Conservation (phyloP, 495 filamentous ascomycete genomes). For the Tuber borchii region DNA sequence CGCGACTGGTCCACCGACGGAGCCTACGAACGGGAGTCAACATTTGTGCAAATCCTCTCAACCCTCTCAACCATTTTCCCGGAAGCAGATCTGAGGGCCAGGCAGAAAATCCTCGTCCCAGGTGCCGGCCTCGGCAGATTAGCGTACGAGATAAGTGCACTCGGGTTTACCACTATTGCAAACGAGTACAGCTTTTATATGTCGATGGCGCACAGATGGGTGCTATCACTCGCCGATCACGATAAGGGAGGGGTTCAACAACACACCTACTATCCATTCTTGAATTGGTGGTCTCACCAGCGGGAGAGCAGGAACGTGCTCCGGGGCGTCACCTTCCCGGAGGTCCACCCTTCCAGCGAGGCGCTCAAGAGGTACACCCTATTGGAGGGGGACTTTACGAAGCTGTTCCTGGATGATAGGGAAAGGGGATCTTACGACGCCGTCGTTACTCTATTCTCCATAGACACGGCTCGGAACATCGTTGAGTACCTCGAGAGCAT, state of each 20-base stretch:
- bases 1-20: constrained; percentile 48
- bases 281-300: constrained; percentile 50
- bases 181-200: constrained; percentile 48
- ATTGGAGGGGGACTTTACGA: constrained; percentile 49
- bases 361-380: constrained; percentile 32
- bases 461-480: constrained; percentile 91
- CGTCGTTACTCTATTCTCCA: constrained; percentile 86
- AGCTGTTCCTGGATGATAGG: constrained; percentile 34
- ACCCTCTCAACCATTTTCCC: constrained; percentile 33
- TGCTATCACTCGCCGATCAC: constrained; percentile 23
- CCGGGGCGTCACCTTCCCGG: constrained; percentile 45
- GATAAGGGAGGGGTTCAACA: constrained; percentile 14
- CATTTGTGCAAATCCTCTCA: constrained; percentile 44
- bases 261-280: constrained; percentile 44
- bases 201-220: constrained; percentile 45
- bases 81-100: constrained; percentile 11
- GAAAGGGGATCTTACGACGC: constrained; percentile 64
- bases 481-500: constrained; percentile 83
- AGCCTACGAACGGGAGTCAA: constrained; percentile 43
- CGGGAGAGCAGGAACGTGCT: constrained; percentile 45
- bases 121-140: constrained; percentile 47
- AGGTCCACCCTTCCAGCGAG: constrained; percentile 16
- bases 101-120: constrained; percentile 44
- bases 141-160: constrained; percentile 44
- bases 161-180: constrained; percentile 45